These are phyloP conservation scores for Geranium brycei DNA, from an alignment of 345 rosid genomes.

Conservation along the genomic window DNA sequence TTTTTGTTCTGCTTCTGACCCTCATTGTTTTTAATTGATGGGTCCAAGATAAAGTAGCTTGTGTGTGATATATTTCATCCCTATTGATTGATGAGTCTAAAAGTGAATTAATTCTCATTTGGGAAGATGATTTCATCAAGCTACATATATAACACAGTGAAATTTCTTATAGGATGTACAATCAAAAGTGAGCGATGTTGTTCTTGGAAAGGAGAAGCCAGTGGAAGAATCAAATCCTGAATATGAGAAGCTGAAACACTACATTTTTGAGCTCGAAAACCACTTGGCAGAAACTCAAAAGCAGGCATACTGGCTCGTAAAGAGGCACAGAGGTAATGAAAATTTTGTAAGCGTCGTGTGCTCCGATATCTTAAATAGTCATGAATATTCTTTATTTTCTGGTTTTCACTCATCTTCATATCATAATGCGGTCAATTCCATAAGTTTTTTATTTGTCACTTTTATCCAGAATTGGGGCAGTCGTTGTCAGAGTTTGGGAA, in stretches of 20 bases:
- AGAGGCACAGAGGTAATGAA: conserved; percentile 77
- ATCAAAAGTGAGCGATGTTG: conserved; percentile 81
- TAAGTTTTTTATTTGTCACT: conserved; percentile 10
- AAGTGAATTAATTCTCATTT: neutral
- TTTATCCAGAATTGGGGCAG: conserved; percentile 64
- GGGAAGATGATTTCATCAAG: conserved; percentile 1
- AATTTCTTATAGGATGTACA: conserved; percentile 65
- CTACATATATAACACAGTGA: neutral
- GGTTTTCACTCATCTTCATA: neutral
- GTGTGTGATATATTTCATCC: too few relatives aligned
- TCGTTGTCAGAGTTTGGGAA: conserved; percentile 90
- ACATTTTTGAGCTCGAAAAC: conserved; percentile 88
- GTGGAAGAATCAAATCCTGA: conserved; percentile 91
- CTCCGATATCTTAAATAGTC: neutral
- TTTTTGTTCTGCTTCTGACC: too few relatives aligned
- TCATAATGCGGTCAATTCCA: neutral
- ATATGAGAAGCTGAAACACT: conserved; percentile 84
- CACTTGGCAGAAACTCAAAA: conserved; percentile 94
- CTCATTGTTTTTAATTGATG: too few relatives aligned
- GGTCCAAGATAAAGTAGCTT: too few relatives aligned
- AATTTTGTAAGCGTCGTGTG: neutral
- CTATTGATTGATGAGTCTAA: too few relatives aligned
- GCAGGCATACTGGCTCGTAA: conserved; percentile 91
- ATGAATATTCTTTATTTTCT: neutral
- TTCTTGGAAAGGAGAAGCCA: conserved; percentile 96